Evolutionary conservation across 1,284 basidiomycete genomes (phyloP).

Genomic region (Boletus mariae): DNA sequence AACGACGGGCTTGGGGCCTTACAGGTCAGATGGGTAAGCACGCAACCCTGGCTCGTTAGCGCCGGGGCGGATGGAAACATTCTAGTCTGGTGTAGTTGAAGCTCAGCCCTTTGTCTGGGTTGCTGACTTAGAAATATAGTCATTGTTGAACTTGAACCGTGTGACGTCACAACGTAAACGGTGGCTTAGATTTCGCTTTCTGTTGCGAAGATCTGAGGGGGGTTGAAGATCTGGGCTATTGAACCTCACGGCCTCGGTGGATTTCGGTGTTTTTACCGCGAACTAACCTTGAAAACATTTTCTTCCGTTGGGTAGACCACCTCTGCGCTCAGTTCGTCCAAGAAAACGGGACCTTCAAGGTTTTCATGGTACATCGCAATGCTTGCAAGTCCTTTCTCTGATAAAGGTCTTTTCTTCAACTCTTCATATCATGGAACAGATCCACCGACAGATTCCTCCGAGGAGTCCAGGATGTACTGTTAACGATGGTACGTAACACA

Average conservation of each 20-base stretch:
- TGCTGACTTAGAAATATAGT: slow-evolving; percentile 24
- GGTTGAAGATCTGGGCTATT: neutral
- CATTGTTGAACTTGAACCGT: slow-evolving; percentile 29
- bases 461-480: neutral
- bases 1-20: slow-evolving; percentile 88
- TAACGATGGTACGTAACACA: slow-evolving; percentile 20
- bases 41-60: slow-evolving; percentile 91
- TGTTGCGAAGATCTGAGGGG: no score
- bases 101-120: slow-evolving; percentile 28
- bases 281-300: slow-evolving; percentile 4
- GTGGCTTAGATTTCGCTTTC: neutral
- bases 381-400: neutral
- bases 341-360: neutral
- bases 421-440: slow-evolving; percentile 1
- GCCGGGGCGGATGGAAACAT: slow-evolving; percentile 92
- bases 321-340: no score
- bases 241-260: neutral
- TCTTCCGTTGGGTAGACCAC: slow-evolving; percentile 4
- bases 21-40: slow-evolving; percentile 84
- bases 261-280: neutral
- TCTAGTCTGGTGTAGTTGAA: slow-evolving; percentile 80
- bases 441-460: neutral
- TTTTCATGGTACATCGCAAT: neutral
- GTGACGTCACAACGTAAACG: slow-evolving; percentile 16
- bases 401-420: neutral